Base-by-base conservation (phyloP, 495 filamentous ascomycete species). In the Annulohypoxylon stygium region DNA sequence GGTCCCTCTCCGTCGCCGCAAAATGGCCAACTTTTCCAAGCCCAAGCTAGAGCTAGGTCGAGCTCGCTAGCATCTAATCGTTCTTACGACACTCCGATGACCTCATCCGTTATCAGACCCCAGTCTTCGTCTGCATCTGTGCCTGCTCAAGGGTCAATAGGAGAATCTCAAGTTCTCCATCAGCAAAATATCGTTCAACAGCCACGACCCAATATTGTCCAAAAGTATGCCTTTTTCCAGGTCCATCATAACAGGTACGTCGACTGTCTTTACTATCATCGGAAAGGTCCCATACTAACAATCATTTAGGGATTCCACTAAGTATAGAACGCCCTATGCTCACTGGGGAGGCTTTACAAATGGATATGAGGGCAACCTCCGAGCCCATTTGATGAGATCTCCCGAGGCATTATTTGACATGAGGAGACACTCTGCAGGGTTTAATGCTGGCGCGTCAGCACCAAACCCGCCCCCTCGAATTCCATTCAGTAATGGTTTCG, bases 201-300 rank as follows among this genome's bases (percentile, higher is more conserved):
- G 45, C 18, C 58, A n/a, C 75, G 72, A 30, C 75, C 75, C 2
- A 79, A 57, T 47, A 69, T 79, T 8, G 70, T 76, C 36, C 80
- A 84, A 62, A 86, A 84, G 74, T 89, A 88, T 73, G 74, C 78
- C 12, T 89, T 87, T 69, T 85, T 89, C 74, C 83, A 85, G 63
- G 79, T 85, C 25, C 76, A 87, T 55, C 71, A 74, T 14, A 74
- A 74, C 18, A 74, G 71, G 71, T 74, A 74, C 26, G 30, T 6
- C 1, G 16, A 30, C 3, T 9, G 36, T 16, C 2, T 39, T 34
- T 36, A 14, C 36, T 51, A n/a, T 8, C 1, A 12, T 20, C 1
- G 1, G 6, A 12, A 37, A 18, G 11, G 14, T 23, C 66, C 5
- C 53, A 10, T 47, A 33, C 67, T 75, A 60, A 72, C 74, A 71